Evolutionary conservation across 768 basidiomycete species (phyloP), one percentile per base, ranked within the genome.

Genomic region (Boletus edulis): DNA sequence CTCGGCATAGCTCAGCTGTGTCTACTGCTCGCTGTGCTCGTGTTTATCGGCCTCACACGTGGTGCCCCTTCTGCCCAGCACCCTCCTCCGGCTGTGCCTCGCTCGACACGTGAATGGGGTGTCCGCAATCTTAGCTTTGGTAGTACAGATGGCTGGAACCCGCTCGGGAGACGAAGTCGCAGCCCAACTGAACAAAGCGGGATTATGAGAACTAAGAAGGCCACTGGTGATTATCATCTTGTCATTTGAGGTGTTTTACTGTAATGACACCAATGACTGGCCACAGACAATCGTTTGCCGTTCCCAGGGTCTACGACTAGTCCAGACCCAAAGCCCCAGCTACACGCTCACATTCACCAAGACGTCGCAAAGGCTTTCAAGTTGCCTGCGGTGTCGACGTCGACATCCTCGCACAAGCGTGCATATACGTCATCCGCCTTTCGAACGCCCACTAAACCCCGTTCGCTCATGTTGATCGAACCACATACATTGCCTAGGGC

Each of bases 1-100:
- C 81, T 97, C 0, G 87, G 94, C 3, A 84, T 97, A 20, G 89
- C 89, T 0, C 95, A 98, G 63, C 79, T 98, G 0, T 85, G 88
- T 66, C 78, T 95, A 7, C 78, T 96, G 6, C 77, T 97, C 4
- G 82, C 87, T 0, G 87, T 97, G 11, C 80, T 96, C 18, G 76
- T 94, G 13, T 94, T 97, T 68, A 89, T 96, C 72, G 83, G 87
- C 17, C 77, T 96, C 49, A 94, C 93, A 5, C 82, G 93, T 6
- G 91, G 91, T 32, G 65, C 68, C 17, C 60, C 69, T 5, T 45
- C 59, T 35, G 8, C 88, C 84, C 51, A 62, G 22, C 56, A 61
- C 15, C 54, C 57, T 48, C 52, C 51, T 38, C 41, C 49, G 10
- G 27, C 22, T 0, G 13, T 45, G 20, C 62, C 58, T 50, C 57